These are phyloP conservation scores for Blastobotrys arbuscula DNA, from an alignment of 1,139 yeast genomes.

Conservation along the genomic window DNA sequence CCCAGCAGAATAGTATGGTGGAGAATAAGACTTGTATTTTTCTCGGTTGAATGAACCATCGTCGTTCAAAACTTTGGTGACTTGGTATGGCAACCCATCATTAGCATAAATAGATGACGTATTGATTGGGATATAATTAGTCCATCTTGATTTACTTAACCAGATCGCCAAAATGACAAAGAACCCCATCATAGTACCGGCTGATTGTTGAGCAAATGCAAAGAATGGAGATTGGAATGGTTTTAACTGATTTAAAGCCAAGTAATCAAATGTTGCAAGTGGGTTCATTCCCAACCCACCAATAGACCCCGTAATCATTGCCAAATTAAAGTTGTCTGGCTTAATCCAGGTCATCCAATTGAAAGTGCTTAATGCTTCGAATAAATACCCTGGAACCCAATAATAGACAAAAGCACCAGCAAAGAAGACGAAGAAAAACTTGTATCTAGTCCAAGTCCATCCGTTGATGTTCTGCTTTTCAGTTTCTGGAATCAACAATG, in stretches of 20 bases:
- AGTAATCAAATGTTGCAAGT: constrained; percentile 49
- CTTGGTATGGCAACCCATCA: constrained; percentile 41
- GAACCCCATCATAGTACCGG: constrained; percentile 43
- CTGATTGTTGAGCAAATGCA: constrained; percentile 39
- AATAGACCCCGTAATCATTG: constrained; percentile 50
- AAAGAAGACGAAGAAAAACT: constrained; percentile 41
- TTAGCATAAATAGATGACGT: constrained; percentile 45
- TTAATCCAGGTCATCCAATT: constrained; percentile 64
- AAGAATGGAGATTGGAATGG: constrained; percentile 43
- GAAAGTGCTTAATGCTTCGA: constrained; percentile 48
- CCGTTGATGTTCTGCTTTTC: constrained; percentile 37
- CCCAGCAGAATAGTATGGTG: constrained; percentile 44
- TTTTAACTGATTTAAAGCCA: constrained; percentile 31
- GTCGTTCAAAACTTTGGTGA: constrained; percentile 37
- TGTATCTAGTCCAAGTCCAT: constrained; percentile 46
- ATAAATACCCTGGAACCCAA: constrained; percentile 56
- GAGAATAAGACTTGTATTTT: constrained; percentile 36
- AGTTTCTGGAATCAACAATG: constrained; percentile 40
- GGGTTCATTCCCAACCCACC: constrained; percentile 60
- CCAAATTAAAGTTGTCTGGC: constrained; percentile 50
- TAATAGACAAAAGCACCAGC: constrained; percentile 44
- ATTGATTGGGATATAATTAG: constrained; percentile 50
- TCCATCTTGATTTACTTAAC: constrained; percentile 47
- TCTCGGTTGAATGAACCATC: constrained; percentile 32
- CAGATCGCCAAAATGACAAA: constrained; percentile 42